Percentiles rank a stretch among this genome's conserved stretches.
Conservation (phyloP, 352 stramenopile genomes). For the Phytophthora macrochlamydospora region DNA sequence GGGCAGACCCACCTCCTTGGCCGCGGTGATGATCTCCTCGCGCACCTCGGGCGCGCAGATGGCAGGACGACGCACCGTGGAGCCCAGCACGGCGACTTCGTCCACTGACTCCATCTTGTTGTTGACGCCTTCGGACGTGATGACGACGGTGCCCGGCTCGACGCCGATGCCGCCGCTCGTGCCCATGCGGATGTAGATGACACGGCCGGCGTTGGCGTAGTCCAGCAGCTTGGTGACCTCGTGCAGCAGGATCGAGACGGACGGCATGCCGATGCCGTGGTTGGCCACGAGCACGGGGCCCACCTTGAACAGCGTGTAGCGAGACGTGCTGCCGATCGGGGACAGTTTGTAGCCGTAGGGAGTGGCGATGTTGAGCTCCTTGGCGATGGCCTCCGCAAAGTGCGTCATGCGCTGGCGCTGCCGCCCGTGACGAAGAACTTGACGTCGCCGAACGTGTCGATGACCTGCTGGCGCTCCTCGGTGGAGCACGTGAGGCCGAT, state of each 20-base stretch:
- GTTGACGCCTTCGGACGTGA: constrained; percentile 86
- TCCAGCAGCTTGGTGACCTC: constrained; percentile 87
- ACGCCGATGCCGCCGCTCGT: constrained; percentile 82
- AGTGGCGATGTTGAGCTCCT: constrained; percentile 56
- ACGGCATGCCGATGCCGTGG: constrained; percentile 84
- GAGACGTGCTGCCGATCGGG: constrained; percentile 70
- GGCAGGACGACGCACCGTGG: constrained; percentile 53
- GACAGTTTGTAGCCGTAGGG: constrained; percentile 69
- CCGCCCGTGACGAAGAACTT: constrained; percentile 83
- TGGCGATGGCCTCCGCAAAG: constrained; percentile 63
- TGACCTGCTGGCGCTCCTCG: constrained; percentile 51
- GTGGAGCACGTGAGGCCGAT: constrained; percentile 67
- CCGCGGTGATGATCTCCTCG: constrained; percentile 54
- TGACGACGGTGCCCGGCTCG: constrained; percentile 77
- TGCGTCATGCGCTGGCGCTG: constrained; percentile 76
- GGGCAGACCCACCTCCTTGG: constrained; percentile 51
- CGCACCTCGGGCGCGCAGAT: constrained; percentile 61
- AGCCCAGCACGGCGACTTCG: constrained; percentile 66
- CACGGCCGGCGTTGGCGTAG: constrained; percentile 61
- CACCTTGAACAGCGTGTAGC: constrained; percentile 85
- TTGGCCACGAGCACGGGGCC: constrained; percentile 79
- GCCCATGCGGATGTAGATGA: constrained; percentile 81
- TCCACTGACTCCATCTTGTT: constrained; percentile 74
- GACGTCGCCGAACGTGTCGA: constrained; percentile 69
- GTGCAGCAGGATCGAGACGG: constrained; percentile 82